Evolutionary conservation across 75 land plant species (phyloP), one percentile per base, ranked within the genome.

Genomic region (Ceratopteris richardii): DNA sequence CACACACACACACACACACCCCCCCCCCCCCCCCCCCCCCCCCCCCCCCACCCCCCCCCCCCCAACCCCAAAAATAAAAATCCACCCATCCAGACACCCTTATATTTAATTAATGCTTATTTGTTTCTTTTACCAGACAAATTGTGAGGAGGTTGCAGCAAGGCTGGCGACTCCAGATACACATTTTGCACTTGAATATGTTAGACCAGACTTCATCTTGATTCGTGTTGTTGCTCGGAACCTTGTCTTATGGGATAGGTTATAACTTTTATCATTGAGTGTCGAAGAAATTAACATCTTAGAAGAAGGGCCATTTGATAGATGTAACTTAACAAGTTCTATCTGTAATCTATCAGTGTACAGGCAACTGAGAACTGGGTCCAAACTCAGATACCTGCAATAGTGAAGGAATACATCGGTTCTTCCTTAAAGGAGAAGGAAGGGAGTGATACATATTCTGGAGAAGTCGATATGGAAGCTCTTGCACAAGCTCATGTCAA

Each of bases 181-280:
- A 31, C 77, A 75, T 61, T 95, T 84, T 62, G 92, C 86, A 7
- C 79, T 95, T 53, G 93, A 90, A 69, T 90, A 84, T 82, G 99
- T 95, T 62, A 75, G 99, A 59, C 99, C 99, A 65, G 99, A 95
- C 56, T 90, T 95, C 63, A 80, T 95, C 31, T 67, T 95, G 77
- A 80, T 95, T 40, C 86, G 99, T 24, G 77, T 90, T 44, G 76
- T 95, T 70, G 97, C 99, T 51, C 86, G 93, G 20, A 95, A 89
- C 70, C 48, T 95, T 47, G 87, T 90, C 29, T 66, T 87, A 78
- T 95, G 99, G 99, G 86, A 75, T 73, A 84, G 90, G 97, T 92
- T 64, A 3, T 21, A 23, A 33, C 37, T 33, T 33, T 33, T 33
- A 3, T 33, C 9, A 4, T 33, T 4, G 37, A 4, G 37, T 9